Evolutionary conservation across 2,329 filamentous ascomycete genomes (phyloP), one percentile per base, ranked within the genome.

Genomic region (Boeremia lycopersici): DNA sequence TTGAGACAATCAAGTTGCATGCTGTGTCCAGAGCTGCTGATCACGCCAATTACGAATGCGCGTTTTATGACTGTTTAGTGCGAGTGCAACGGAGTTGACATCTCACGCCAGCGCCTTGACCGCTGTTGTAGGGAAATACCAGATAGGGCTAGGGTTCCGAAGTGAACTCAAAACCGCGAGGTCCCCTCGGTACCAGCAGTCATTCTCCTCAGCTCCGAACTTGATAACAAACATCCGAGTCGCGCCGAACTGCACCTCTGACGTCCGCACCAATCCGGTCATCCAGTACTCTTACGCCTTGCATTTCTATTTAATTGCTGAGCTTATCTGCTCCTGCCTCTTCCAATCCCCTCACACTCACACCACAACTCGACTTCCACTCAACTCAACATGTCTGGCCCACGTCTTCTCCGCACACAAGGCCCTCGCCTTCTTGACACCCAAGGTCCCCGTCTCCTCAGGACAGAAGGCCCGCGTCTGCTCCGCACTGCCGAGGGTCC

Each of bases 41-140:
- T 60, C 50, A 45, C 47, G 29, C 52, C 46, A 50, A 55, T 50
- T 46, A 29, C 35, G 31, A 31, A 23, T 57, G 50, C 47, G 41
- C 50, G 48, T 38, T 49, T 56, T 59, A 53, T 59, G 53, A 47
- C 36, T 28, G 50, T 10, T 39, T 55, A 57, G 54, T 57, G 51
- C 53, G 48, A 44, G 43, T 17, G 43, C 48, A 41, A 57, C 40
- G 34, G 43, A 53, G 31, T 23, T 45, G 31, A 6, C 31, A 45
- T 40, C 53, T 53, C 43, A 53, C 44, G 48, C 53, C 53, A 57
- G 53, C 40, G 31, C 52, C 5, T 52, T 58, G 58, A 61, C 58
- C 54, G 58, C 58, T 44, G 51, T 33, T 30, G 30, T 7, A 39
- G 26, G 36, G 41, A 38, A 50, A 47, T 40, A 41, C 46, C 46